A percentile compares a stretch with the other conserved stretches of the same genome.
These are phyloP conservation scores for Triadica sebifera DNA, from an alignment of 345 rosid species.

Conservation along the genomic window DNA sequence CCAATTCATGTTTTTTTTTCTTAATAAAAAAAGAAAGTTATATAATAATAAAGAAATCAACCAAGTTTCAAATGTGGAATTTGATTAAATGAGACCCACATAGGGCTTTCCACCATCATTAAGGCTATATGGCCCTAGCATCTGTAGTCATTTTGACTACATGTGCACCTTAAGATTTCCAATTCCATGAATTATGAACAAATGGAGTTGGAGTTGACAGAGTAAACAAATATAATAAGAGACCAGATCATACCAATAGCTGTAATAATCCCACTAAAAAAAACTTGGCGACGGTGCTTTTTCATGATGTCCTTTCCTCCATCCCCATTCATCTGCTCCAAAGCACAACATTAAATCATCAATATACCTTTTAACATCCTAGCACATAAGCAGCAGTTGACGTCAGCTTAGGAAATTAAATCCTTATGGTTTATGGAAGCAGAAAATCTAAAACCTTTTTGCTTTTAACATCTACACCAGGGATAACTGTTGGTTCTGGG, in stretches of 20 bases:
- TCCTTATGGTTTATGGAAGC: constrained; percentile 6
- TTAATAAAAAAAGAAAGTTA: background rate
- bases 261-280: constrained; percentile 85
- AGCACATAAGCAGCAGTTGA: constrained; percentile 1
- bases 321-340: constrained; percentile 59
- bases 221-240: background rate
- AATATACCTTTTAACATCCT: constrained; percentile 14
- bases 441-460: constrained; percentile 58
- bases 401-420: background rate
- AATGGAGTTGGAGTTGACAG: constrained; percentile 4
- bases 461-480: constrained; percentile 54
- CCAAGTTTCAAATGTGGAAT: constrained; percentile 3
- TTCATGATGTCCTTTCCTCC: constrained; percentile 78
- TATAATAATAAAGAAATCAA: background rate
- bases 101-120: background rate
- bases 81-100: background rate
- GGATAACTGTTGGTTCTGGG: constrained; percentile 78
- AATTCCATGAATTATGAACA: background rate
- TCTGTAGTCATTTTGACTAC: constrained; percentile 1
- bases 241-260: constrained; percentile 65
- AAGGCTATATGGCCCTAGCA: background rate
- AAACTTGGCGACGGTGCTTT: constrained; percentile 88
- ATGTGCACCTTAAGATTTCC: background rate
- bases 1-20: background rate
- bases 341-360: constrained; percentile 30